phyloP scores from a whole-genome alignment of 129 eudicot genomes.

The Centella asiatica region DNA sequence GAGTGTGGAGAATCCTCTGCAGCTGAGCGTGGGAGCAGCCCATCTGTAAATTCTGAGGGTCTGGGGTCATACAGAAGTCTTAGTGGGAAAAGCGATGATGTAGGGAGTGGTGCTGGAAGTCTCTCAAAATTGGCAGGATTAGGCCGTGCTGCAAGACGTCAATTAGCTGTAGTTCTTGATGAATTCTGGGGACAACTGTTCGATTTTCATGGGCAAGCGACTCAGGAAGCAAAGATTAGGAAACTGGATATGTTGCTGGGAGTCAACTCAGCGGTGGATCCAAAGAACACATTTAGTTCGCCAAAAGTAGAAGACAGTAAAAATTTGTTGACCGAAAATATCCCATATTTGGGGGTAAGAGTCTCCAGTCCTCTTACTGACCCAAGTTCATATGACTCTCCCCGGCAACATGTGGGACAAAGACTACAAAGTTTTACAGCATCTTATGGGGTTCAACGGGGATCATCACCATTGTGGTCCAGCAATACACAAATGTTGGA shows the following conservation, averaged over 20 bases:
- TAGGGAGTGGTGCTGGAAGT: conserved; percentile 76
- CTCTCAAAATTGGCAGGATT: conserved; percentile 76
- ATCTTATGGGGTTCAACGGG: conserved; percentile 40
- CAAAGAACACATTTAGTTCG: conserved; percentile 28
- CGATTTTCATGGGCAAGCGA: conserved; percentile 83
- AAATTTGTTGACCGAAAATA: conserved; percentile 27
- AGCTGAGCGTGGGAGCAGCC: conserved; percentile 37
- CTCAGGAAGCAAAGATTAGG: conserved; percentile 64
- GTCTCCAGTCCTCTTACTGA: conserved; percentile 27
- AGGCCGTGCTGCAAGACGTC: conserved; percentile 92
- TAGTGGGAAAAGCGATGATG: conserved; percentile 54
- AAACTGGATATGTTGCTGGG: conserved; percentile 66
- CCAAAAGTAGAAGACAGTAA: conserved; percentile 31
- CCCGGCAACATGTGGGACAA: conserved; percentile 36
- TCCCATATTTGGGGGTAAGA: conserved; percentile 26
- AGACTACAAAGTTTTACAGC: conserved; percentile 32
- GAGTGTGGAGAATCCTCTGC: conserved; percentile 46
- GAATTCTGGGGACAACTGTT: conserved; percentile 93
- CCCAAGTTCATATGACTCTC: conserved; percentile 26
- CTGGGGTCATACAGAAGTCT: conserved; percentile 59
- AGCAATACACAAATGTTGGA: conserved; percentile 47
- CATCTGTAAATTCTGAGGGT: conserved; percentile 43
- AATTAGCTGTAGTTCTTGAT: conserved; percentile 70
- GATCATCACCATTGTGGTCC: conserved; percentile 40
- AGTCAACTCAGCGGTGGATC: conserved; percentile 33